Evolutionary conservation across 1,139 yeast genomes (phyloP), one percentile per base, ranked within the genome.

Genomic region (Trichomonascaceae sp.): DNA sequence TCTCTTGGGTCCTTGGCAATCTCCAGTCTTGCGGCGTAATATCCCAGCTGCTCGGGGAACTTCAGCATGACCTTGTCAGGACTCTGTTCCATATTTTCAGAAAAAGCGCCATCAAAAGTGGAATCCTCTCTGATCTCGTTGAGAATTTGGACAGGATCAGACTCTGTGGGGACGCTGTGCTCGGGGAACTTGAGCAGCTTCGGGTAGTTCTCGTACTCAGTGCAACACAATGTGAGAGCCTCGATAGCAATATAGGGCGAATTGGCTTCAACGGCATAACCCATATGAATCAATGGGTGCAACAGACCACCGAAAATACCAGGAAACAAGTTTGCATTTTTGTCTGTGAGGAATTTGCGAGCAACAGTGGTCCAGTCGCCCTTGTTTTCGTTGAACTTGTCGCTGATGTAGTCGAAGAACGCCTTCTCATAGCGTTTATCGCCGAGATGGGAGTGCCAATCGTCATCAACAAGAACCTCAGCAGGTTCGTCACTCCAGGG

Each of bases 201-300:
- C 11, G 25, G 11, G 11, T 30, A 13, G 22, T 42, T 41, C 18
- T 16, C 13, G 31, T 38, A 40, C 30, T 43, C 46, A 6, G 44
- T 41, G 26, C 39, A 35, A 4, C 42, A 31, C 32, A 48, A 28
- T 0, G 49, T 41, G 29, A 52, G 37, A 11, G 58, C 57, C 32
- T 57, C 61, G 5, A 47, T 39, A 1, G 57, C 60, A 9, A 57
- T 33, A 16, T 45, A 44, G 15, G 50, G 43, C 29, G 47, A 48
- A 29, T 55, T 52, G 9, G 47, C 29, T 31, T 57, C 60, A 20
- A 44, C 40, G 2, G 60, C 60, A 32, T 54, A 57, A 15, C 56
- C 59, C 25, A 55, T 35, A 31, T 55, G 60, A 30, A 56, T 56
- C 36, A 57, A 28, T 2, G 59, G 55, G 35, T 55, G 60, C 4